These are phyloP conservation scores for Vigna angularis DNA, from an alignment of 306 rosid genomes.

Conservation along the genomic window DNA sequence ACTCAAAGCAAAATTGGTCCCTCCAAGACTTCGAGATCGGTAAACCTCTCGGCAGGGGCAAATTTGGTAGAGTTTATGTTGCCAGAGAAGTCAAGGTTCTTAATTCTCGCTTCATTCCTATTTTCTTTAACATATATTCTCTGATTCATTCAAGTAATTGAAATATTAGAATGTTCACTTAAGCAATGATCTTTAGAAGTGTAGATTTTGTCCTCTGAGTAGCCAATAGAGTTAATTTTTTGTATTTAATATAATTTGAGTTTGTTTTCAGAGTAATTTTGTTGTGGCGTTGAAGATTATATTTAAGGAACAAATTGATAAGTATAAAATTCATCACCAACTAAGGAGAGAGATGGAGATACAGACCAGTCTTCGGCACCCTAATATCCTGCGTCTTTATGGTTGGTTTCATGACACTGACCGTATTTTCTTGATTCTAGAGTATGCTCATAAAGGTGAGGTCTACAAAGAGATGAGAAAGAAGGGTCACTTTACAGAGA, in stretches of 20 bases:
- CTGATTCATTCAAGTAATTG: neutral
- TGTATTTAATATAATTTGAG: neutral
- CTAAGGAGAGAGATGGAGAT: slow-evolving; percentile 85
- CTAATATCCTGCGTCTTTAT: slow-evolving; percentile 67
- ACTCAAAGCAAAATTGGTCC: slow-evolving; percentile 61
- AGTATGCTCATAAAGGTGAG: slow-evolving; percentile 88
- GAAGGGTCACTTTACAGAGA: slow-evolving; percentile 60
- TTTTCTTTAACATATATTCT: neutral
- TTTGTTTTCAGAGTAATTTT: slow-evolving; percentile 59
- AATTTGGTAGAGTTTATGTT: slow-evolving; percentile 87
- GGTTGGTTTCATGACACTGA: slow-evolving; percentile 86
- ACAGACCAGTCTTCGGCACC: slow-evolving; percentile 71
- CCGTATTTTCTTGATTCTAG: slow-evolving; percentile 81
- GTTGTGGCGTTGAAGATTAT: slow-evolving; percentile 80
- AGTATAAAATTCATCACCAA: slow-evolving; percentile 75
- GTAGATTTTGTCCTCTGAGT: neutral
- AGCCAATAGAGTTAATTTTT: neutral
- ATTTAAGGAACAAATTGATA: slow-evolving; percentile 78
- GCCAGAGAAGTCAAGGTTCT: slow-evolving; percentile 77
- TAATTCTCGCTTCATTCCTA: neutral
- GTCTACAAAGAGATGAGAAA: slow-evolving; percentile 70
- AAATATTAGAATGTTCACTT: neutral
- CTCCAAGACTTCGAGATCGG: slow-evolving; percentile 80
- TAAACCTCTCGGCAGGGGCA: slow-evolving; percentile 88
- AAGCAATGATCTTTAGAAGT: neutral